These are phyloP conservation scores for Eucalyptus tenuipes DNA, from an alignment of 345 rosid genomes.

Conservation along the genomic window DNA sequence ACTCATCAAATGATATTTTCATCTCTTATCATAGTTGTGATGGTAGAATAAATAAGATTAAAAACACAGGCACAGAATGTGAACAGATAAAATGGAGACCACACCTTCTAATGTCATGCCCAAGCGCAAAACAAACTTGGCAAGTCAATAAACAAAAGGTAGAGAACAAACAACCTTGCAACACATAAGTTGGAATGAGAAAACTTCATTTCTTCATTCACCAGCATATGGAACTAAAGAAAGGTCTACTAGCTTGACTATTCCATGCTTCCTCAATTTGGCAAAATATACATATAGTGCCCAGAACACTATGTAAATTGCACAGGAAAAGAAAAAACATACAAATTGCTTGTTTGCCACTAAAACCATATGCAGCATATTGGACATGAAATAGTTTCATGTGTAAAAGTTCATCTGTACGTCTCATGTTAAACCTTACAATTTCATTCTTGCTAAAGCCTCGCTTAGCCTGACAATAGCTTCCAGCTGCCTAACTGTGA, in stretches of 20 bases:
- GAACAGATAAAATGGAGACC: not conserved
- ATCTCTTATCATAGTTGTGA: not conserved
- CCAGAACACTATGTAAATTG: not conserved
- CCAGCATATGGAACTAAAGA: not conserved
- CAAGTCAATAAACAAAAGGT: not conserved
- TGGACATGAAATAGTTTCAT: not conserved
- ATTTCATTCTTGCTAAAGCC: slow-evolving; percentile 89
- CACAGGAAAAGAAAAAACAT: not conserved
- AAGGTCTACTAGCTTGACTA: not conserved
- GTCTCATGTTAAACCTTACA: slow-evolving; percentile 32
- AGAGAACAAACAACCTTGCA: not conserved
- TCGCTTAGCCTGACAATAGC: slow-evolving; percentile 88
- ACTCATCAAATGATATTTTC: not conserved
- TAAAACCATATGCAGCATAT: not conserved
- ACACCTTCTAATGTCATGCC: not conserved
- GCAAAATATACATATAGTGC: not conserved
- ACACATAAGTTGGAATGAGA: not conserved
- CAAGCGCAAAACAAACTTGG: not conserved
- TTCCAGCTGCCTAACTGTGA: slow-evolving; percentile 94
- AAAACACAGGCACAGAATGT: not conserved
- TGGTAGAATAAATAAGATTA: not conserved
- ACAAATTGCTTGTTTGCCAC: not conserved
- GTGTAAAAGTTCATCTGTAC: not conserved
- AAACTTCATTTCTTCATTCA: not conserved
- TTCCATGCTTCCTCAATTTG: not conserved